Conservation (phyloP, 768 basidiomycete species). For the Serendipita sp. region DNA sequence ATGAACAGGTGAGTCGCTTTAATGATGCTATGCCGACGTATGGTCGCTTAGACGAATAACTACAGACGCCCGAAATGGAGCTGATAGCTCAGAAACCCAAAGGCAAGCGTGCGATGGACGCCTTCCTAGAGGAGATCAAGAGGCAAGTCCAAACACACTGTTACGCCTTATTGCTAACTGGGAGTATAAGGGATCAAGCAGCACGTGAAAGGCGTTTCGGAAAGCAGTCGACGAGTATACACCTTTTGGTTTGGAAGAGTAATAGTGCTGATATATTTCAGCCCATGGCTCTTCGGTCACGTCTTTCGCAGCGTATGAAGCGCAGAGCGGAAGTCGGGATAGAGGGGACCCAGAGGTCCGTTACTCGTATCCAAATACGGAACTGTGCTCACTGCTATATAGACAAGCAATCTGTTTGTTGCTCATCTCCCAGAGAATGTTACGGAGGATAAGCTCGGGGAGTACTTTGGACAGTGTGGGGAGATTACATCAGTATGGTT, state of each 20-base stretch:
- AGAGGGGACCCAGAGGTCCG: conserved; percentile 71
- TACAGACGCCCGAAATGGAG: conserved; percentile 7
- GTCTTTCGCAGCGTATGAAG: conserved; percentile 85
- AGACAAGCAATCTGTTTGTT: conserved; percentile 94
- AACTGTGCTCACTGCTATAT: conserved; percentile 2
- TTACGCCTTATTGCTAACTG: conserved; percentile 5
- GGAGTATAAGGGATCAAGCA: conserved; percentile 64
- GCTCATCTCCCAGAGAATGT: conserved; percentile 81
- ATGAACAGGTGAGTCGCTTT: neutral
- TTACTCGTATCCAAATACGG: neutral
- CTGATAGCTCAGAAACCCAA: conserved; percentile 48
- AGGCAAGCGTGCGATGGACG: conserved; percentile 91
- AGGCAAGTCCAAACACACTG: conserved; percentile 29
- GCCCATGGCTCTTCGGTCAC: conserved; percentile 66
- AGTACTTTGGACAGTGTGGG: conserved; percentile 79
- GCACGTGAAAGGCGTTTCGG: conserved; percentile 73
- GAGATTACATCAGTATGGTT: conserved; percentile 75
- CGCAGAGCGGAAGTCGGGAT: conserved; percentile 79
- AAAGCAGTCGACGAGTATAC: conserved; percentile 23
- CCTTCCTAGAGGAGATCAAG: conserved; percentile 93
- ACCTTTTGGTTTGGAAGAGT: conserved; percentile 2
- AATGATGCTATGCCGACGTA: neutral
- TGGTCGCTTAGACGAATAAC: neutral
- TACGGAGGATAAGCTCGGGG: conserved; percentile 69
- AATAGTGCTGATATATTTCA: conserved; percentile 11